Conservation (phyloP, 2,329 filamentous ascomycete species). For the Alternaria sp. region DNA sequence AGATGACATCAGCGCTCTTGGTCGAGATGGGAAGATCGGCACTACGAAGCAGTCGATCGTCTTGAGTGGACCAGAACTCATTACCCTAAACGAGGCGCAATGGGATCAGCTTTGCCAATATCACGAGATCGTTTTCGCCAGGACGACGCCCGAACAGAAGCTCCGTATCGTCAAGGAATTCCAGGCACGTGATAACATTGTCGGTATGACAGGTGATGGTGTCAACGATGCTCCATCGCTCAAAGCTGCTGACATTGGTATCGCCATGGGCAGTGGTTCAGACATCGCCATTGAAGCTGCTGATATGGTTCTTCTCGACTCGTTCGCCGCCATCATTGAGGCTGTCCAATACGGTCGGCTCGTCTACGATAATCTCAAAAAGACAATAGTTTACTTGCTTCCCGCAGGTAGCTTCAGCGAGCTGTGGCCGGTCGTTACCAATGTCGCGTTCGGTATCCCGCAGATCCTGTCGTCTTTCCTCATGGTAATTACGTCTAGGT, state of each 20-base stretch:
- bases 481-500: constrained; percentile 56
- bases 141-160: constrained; percentile 79
- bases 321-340: constrained; percentile 75
- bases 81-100: constrained; percentile 70
- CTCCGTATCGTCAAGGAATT: constrained; percentile 80
- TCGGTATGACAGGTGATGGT: constrained; percentile 61
- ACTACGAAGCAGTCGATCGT: constrained; percentile 40
- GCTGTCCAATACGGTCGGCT: constrained; percentile 76
- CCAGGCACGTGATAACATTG: constrained; percentile 66
- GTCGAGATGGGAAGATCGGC: constrained; percentile 41
- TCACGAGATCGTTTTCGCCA: constrained; percentile 76
- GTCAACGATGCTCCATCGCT: constrained; percentile 63
- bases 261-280: constrained; percentile 65
- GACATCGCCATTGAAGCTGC: constrained; percentile 70
- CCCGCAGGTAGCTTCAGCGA: constrained; percentile 78
- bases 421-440: constrained; percentile 77
- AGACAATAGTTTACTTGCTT: constrained; percentile 77
- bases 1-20: constrained; percentile 63
- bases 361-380: constrained; percentile 82
- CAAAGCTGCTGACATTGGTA: constrained; percentile 67
- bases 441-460: constrained; percentile 74
- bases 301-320: constrained; percentile 71
- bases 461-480: constrained; percentile 77
- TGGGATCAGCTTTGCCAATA: constrained; percentile 73
- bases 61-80: constrained; percentile 60